Conservation (phyloP, 2,329 filamentous ascomycete species). For the Trichoderma cornu-damae region DNA sequence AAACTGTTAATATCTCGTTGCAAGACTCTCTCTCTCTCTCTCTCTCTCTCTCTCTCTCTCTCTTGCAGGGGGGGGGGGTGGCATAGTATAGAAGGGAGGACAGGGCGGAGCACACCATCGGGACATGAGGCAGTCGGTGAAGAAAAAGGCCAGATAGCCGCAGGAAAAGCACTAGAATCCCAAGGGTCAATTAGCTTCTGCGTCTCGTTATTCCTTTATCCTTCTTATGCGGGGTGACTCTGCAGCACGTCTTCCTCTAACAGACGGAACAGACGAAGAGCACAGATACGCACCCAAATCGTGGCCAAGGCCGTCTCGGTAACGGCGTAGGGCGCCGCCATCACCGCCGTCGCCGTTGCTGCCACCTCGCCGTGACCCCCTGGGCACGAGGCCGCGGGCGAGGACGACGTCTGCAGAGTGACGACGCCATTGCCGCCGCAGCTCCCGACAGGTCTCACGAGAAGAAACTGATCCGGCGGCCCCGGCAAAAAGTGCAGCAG, state of each 20-base stretch:
- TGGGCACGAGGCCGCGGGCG: conserved; percentile 3
- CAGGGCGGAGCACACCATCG: conserved; percentile 62
- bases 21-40: too few species aligned
- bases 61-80: neutral
- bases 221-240: neutral
- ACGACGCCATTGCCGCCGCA: neutral
- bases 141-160: conserved; percentile 75
- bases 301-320: conserved; percentile 68
- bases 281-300: conserved; percentile 60
- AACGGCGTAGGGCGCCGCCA: conserved; percentile 38
- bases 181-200: neutral
- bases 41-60: too few species aligned
- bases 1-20: neutral
- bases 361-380: neutral
- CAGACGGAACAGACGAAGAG: too few species aligned
- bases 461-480: conserved; percentile 27
- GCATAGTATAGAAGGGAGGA: neutral
- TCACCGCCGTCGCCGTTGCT: neutral
- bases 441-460: conserved; percentile 24
- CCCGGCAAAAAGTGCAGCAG: conserved; percentile 55
- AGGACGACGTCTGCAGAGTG: neutral
- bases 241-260: neutral
- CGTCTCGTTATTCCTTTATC: too few species aligned
- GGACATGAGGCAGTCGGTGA: conserved; percentile 80
- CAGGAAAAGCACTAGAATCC: conserved; percentile 62